Evolutionary conservation across 164 flowering plant species (phyloP), one percentile per base, ranked within the genome.

Genomic region (Tinospora cordifolia): DNA sequence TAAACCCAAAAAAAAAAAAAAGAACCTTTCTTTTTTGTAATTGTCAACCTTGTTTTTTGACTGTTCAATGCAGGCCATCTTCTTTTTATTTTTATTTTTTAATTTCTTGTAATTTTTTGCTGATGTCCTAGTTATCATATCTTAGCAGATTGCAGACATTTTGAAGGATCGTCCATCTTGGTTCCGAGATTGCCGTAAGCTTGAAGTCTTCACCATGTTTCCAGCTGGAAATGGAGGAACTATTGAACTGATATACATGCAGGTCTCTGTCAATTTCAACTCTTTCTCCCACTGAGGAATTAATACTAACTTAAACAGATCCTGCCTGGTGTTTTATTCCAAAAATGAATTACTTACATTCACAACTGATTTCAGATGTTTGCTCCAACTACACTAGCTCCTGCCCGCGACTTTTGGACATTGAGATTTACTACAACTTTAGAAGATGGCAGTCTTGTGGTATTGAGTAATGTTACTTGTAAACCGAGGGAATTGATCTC

Each of bases 161-260:
- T 90, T 93, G 38, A 93, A 91, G 85, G 98, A 91, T 84, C 97
- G 97, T 71, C 87, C 87, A 74, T 84, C 90, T 79, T 93, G 98
- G 98, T 93, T 88, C 80, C 94, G 93, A 57, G 97, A 93, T 70
- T 93, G 98, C 76, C 90, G 98, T 84, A 91, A 81, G 86, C 90
- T 87, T 66, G 95, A 93, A 77, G 87, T 93, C 70, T 86, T 84
- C 77, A 88, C 92, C 19, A 82, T 86, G 86, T 84, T 89, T 74
- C 92, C 95, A 36, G 86, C 96, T 77, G 96, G 92, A 70, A 91
- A 87, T 78, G 97, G 93, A 21, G 98, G 96, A 75, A 88, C 90
- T 62, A 87, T 93, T 69, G 98, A 93, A 72, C 88, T 93, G 65
- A 40, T 93, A 22, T 89, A 91, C 70, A 88, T 89, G 69, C 98